phyloP scores from a whole-genome alignment of 164 flowering plant species.

The grape (Vitis vinifera) region DNA sequence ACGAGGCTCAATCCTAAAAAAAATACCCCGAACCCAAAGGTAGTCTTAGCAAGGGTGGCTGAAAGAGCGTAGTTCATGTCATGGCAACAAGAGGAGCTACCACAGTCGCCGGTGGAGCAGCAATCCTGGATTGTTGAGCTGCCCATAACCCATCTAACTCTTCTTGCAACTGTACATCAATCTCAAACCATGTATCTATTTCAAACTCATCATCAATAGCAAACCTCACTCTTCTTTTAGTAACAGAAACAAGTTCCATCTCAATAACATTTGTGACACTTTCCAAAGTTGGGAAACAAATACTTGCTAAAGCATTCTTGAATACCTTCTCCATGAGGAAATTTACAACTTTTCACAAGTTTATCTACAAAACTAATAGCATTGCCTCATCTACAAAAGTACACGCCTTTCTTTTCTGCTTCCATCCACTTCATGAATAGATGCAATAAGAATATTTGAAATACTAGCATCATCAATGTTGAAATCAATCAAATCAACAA shows the following conservation, averaged over 20 bases:
- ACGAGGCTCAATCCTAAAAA: too few species aligned
- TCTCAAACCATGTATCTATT: conserved; percentile 17
- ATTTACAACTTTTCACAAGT: conserved; percentile 33
- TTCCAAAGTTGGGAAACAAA: conserved; percentile 64
- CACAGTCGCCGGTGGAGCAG: conserved; percentile 2
- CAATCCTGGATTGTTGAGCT: conserved; percentile 80
- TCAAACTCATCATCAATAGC: conserved; percentile 44
- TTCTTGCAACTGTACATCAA: conserved; percentile 33
- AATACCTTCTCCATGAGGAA: conserved; percentile 61
- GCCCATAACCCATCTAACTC: conserved; percentile 65
- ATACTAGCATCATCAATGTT: conserved; percentile 44
- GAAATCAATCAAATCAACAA: conserved; percentile 61
- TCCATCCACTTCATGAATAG: conserved; percentile 79
- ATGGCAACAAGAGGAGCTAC: too few species aligned
- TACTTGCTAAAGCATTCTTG: conserved; percentile 48
- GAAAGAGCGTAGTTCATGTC: too few species aligned
- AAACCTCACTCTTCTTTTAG: conserved; percentile 59
- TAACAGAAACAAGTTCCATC: conserved; percentile 40
- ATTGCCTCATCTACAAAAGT: conserved; percentile 47
- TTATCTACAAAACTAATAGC: conserved; percentile 43
- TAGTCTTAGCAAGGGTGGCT: too few species aligned
- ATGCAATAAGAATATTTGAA: conserved; percentile 59
- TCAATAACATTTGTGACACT: conserved; percentile 59
- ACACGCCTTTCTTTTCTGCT: conserved; percentile 59
- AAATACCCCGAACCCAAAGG: too few species aligned